Evolutionary conservation across 1,139 yeast species (phyloP).

Genomic region (Suhomyces choctaworum): DNA sequence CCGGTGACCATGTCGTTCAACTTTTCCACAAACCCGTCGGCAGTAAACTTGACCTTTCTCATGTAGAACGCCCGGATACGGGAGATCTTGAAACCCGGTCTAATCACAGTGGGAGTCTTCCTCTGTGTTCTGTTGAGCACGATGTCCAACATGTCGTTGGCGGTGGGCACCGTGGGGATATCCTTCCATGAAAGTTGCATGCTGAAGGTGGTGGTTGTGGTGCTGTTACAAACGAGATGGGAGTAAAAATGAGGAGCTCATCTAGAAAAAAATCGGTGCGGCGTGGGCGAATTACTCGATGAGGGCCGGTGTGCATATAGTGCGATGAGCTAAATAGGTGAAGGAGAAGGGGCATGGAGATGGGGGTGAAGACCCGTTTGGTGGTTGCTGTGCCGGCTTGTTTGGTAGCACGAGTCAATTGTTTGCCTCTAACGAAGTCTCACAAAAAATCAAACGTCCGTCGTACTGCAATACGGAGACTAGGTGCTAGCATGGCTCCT

Average conservation of each 20-base stretch:
- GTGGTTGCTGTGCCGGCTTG: no score
- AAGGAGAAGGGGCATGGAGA: no score
- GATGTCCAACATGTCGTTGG: conserved; percentile 93
- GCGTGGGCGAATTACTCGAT: conserved; percentile 4
- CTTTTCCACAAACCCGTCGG: conserved; percentile 94
- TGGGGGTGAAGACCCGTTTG: no score
- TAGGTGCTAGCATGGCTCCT: no score
- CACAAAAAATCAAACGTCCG: no score
- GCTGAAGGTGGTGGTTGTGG: conserved; percentile 15
- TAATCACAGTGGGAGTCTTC: conserved; percentile 95
- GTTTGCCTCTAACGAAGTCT: no score
- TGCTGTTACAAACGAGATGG: conserved; percentile 1
- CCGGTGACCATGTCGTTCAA: conserved; percentile 80
- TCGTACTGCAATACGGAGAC: no score
- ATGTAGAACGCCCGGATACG: conserved; percentile 97
- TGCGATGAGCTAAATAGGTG: conserved; percentile 6
- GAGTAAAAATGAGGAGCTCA: conserved; percentile 3
- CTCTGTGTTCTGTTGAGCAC: conserved; percentile 97
- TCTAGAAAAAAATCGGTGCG: conserved; percentile 8
- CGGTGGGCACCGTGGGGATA: conserved; percentile 89
- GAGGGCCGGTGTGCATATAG: conserved; percentile 2
- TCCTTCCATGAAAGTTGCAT: conserved; percentile 99
- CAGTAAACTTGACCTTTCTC: conserved; percentile 95
- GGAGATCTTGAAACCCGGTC: conserved; percentile 94
- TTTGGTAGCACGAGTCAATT: no score